Conservation (phyloP, 257 asterid species). For the Verbena officinalis region DNA sequence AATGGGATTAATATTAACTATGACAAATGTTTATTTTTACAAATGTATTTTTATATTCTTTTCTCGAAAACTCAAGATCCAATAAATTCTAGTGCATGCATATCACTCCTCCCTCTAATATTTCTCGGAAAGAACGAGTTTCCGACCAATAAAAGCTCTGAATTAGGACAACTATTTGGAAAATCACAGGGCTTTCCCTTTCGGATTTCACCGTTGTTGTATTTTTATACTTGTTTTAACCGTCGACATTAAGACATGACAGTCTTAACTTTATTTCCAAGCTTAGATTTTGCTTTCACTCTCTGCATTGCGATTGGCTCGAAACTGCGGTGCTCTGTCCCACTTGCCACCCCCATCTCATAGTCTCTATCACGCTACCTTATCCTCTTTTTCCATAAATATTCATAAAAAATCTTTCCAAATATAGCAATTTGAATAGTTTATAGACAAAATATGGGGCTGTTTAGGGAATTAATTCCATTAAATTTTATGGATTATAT, state of each 20-base stretch:
- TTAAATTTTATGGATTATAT: slow-evolving; percentile 25
- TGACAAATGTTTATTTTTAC: background rate
- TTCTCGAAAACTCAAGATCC: background rate
- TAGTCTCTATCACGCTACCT: slow-evolving; percentile 48
- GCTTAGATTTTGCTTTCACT: slow-evolving; percentile 35
- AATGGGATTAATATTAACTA: no score
- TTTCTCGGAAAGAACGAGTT: slow-evolving; percentile 1
- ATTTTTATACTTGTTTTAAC: slow-evolving; percentile 15
- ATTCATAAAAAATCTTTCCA: slow-evolving; percentile 37
- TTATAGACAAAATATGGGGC: background rate
- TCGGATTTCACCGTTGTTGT: background rate
- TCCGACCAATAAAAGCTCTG: slow-evolving; percentile 19
- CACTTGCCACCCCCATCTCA: slow-evolving; percentile 48
- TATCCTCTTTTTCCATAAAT: slow-evolving; percentile 42
- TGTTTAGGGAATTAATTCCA: slow-evolving; percentile 9
- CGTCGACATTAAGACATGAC: slow-evolving; percentile 16
- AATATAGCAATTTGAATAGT: slow-evolving; percentile 30
- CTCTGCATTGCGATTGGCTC: slow-evolving; percentile 47
- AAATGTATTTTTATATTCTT: background rate
- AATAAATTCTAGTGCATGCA: background rate
- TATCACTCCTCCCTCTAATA: background rate
- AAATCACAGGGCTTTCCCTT: slow-evolving; percentile 28
- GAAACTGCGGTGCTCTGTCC: slow-evolving; percentile 50
- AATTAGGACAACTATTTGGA: background rate
- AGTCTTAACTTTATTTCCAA: slow-evolving; percentile 24